phyloP scores from a whole-genome alignment of 768 basidiomycete genomes.

The Hygrocybe coccinea region DNA sequence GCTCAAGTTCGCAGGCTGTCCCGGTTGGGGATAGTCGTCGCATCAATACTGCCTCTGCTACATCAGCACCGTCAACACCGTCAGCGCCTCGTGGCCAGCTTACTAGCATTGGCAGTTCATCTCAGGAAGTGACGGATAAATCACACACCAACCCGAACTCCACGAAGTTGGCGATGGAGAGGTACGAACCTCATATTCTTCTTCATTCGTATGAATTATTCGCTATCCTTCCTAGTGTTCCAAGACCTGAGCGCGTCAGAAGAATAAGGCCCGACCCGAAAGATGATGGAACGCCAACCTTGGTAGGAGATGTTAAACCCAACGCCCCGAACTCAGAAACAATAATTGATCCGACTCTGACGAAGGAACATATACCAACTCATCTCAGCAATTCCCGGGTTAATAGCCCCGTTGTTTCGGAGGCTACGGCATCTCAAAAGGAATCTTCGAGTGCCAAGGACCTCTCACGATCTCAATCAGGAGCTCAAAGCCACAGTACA shows the following conservation, averaged over 20 bases:
- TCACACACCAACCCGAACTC: conserved; percentile 27
- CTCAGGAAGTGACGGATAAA: conserved; percentile 27
- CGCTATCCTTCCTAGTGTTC: conserved; percentile 46
- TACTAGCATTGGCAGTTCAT: conserved; percentile 22
- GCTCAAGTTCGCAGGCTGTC: conserved; percentile 33
- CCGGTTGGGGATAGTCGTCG: conserved; percentile 36
- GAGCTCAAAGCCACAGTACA: neutral
- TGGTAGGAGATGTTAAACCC: conserved; percentile 6
- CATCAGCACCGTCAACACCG: conserved; percentile 39
- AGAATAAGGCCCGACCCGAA: conserved; percentile 45
- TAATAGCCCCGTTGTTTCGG: neutral
- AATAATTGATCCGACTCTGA: conserved; percentile 6
- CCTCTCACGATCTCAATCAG: conserved; percentile 21
- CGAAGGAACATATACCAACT: neutral
- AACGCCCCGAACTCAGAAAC: conserved; percentile 1
- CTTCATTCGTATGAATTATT: neutral
- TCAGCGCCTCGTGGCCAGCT: conserved; percentile 59
- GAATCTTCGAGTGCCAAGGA: conserved; percentile 17
- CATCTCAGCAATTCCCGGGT: neutral
- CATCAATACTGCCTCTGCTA: conserved; percentile 15
- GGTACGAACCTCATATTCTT: conserved; percentile 36
- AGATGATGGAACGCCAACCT: conserved; percentile 33
- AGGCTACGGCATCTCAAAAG: conserved; percentile 8
- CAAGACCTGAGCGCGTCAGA: conserved; percentile 76
- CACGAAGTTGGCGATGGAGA: conserved; percentile 64